A percentile compares a stretch with the other conserved stretches of the same genome.
These are phyloP conservation scores for Grosmannia huntii DNA, from an alignment of 2,329 filamentous ascomycete genomes.

Conservation along the genomic window DNA sequence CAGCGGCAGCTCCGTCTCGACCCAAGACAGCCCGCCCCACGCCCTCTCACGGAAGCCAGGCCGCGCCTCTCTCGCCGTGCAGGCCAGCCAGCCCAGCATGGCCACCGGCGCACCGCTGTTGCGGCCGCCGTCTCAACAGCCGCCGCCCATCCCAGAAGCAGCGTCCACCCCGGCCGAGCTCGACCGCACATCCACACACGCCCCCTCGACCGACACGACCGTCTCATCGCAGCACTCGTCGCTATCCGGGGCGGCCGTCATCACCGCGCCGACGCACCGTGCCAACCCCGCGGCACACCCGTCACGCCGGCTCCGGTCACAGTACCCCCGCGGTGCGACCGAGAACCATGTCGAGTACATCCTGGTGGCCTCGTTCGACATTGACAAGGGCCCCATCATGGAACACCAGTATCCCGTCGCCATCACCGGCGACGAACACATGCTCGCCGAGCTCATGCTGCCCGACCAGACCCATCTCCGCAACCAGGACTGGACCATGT, in stretches of 20 bases:
- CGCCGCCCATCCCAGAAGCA: background rate
- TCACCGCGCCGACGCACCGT: conserved; percentile 20
- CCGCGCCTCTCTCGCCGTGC: conserved; percentile 42
- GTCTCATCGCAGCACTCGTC: conserved; percentile 49
- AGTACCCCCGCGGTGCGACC: conserved; percentile 58
- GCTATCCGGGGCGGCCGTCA: conserved; percentile 24
- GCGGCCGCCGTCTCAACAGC: background rate
- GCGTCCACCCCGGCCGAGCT: conserved; percentile 36
- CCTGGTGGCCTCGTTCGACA: conserved; percentile 91
- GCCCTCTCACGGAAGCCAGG: conserved; percentile 16
- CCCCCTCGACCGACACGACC: conserved; percentile 41
- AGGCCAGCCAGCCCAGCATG: no score
- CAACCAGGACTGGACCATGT: conserved; percentile 97
- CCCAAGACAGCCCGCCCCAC: conserved; percentile 2
- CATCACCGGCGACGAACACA: conserved; percentile 94
- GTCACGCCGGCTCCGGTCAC: conserved; percentile 50
- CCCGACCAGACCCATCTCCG: conserved; percentile 92
- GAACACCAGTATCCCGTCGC: conserved; percentile 93
- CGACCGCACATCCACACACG: conserved; percentile 44
- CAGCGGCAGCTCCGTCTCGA: conserved; percentile 17
- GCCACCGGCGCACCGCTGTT: background rate
- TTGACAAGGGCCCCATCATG: conserved; percentile 92
- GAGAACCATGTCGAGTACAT: conserved; percentile 99
- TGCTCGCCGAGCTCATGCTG: conserved; percentile 96
- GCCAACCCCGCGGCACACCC: conserved; percentile 37